These are phyloP conservation scores for Trametes cinnabarina DNA, from an alignment of 768 basidiomycete genomes.

Conservation along the genomic window DNA sequence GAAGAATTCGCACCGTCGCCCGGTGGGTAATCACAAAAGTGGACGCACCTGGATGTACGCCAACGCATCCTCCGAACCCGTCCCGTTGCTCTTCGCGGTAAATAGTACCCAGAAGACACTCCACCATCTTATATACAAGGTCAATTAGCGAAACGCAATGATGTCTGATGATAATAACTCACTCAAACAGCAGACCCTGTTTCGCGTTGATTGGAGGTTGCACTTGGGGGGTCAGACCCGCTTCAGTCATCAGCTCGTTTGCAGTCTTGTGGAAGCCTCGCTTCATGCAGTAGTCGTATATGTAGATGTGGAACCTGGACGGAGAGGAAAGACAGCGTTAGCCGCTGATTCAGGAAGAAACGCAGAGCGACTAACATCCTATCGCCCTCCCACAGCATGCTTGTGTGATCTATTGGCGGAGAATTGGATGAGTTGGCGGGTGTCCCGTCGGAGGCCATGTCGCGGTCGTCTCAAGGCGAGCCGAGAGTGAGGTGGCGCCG, in stretches of 20 bases:
- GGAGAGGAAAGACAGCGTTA: background rate
- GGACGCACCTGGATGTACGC: slow-evolving; percentile 64
- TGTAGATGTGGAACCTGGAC: slow-evolving; percentile 84
- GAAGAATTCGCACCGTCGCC: slow-evolving; percentile 18
- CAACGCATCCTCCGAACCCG: slow-evolving; percentile 68
- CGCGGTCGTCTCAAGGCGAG: slow-evolving; percentile 12
- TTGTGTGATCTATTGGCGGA: background rate
- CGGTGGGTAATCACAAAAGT: slow-evolving; percentile 5
- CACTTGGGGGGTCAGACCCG: slow-evolving; percentile 60
- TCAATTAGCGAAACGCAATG: slow-evolving; percentile 5
- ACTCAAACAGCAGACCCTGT: slow-evolving; percentile 85
- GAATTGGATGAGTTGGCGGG: background rate
- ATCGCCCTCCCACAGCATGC: slow-evolving; percentile 78
- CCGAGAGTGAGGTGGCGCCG: slow-evolving; percentile 15
- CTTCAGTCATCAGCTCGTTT: slow-evolving; percentile 61
- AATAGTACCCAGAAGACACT: slow-evolving; percentile 87
- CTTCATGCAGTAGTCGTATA: slow-evolving; percentile 81
- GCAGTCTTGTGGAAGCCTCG: slow-evolving; percentile 77
- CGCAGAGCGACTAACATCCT: slow-evolving; percentile 57
- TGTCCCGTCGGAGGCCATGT: slow-evolving; percentile 22
- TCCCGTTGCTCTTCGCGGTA: slow-evolving; percentile 70
- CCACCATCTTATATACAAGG: slow-evolving; percentile 65
- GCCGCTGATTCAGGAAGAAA: background rate
- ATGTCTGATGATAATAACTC: slow-evolving; percentile 29
- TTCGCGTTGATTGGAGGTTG: slow-evolving; percentile 78